A percentile compares a stretch with the other conserved stretches of the same genome.
These are phyloP conservation scores for Colletotrichum sp. DNA, from an alignment of 2,329 filamentous ascomycete genomes.

Conservation along the genomic window DNA sequence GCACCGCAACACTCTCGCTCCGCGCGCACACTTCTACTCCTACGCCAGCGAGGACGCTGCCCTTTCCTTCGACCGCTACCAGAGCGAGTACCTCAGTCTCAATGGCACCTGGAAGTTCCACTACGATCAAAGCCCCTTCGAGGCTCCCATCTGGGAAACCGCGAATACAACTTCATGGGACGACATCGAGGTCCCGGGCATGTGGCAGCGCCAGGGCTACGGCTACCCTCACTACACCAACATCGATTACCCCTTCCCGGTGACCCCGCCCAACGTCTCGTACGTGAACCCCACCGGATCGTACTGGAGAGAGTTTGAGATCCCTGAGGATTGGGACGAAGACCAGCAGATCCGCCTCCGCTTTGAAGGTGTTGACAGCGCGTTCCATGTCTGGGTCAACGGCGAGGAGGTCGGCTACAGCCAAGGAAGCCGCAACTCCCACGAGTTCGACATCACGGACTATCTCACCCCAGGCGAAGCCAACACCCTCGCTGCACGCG, in stretches of 20 bases:
- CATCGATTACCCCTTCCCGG: conserved; percentile 69
- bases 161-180: conserved; percentile 40
- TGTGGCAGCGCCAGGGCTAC: conserved; percentile 73
- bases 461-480: conserved; percentile 46
- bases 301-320: conserved; percentile 62
- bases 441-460: conserved; percentile 73
- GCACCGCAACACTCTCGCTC: conserved; percentile 60
- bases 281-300: conserved; percentile 68
- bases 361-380: conserved; percentile 77
- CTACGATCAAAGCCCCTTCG: conserved; percentile 41
- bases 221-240: conserved; percentile 74
- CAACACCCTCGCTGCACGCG: conserved; percentile 68
- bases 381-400: conserved; percentile 76
- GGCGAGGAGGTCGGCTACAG: conserved; percentile 71
- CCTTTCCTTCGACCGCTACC: conserved; percentile 41
- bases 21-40: conserved; percentile 60
- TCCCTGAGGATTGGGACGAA: conserved; percentile 49
- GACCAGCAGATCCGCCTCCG: conserved; percentile 66
- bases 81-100: conserved; percentile 41
- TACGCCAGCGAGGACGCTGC: conserved; percentile 54
- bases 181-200: conserved; percentile 65
- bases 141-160: conserved; percentile 26
- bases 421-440: conserved; percentile 75
- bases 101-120: conserved; percentile 45
- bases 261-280: conserved; percentile 69